Evolutionary conservation across 768 basidiomycete species (phyloP).

Genomic region (Russula foetens): DNA sequence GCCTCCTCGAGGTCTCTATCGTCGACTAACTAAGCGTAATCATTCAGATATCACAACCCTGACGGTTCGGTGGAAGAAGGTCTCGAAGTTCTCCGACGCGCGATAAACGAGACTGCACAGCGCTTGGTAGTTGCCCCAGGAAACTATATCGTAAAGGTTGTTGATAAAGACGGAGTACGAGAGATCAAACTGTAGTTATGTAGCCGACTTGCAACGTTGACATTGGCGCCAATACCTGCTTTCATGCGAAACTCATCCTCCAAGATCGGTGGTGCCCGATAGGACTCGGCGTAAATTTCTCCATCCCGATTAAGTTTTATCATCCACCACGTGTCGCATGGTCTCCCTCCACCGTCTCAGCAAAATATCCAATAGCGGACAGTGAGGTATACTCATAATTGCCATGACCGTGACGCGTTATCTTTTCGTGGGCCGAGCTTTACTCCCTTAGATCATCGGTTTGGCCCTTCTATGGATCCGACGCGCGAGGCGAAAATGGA

Average conservation of each 20-base stretch:
- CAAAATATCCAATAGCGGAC: too few species aligned
- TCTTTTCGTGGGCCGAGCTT: neutral
- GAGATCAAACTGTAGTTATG: slow-evolving; percentile 51
- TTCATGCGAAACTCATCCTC: neutral
- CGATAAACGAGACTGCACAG: slow-evolving; percentile 83
- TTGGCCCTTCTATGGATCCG: too few species aligned
- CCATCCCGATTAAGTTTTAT: too few species aligned
- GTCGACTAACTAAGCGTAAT: slow-evolving; percentile 2
- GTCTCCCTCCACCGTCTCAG: too few species aligned
- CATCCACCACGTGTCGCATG: too few species aligned
- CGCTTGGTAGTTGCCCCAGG: slow-evolving; percentile 72
- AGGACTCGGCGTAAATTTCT: too few species aligned
- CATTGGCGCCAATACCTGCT: neutral
- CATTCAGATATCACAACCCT: slow-evolving; percentile 78
- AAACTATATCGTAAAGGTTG: slow-evolving; percentile 82
- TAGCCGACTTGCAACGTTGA: neutral
- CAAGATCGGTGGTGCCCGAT: neutral
- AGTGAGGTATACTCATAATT: too few species aligned
- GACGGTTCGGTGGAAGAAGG: slow-evolving; percentile 82
- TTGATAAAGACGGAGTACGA: slow-evolving; percentile 85
- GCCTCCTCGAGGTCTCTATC: neutral
- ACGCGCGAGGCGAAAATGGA: too few species aligned
- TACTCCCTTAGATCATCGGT: neutral
- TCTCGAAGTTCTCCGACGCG: slow-evolving; percentile 72
- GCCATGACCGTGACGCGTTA: too few species aligned